Conservation (phyloP, 2,329 filamentous ascomycete species). For the Tolypocladium cylindrosporum region DNA sequence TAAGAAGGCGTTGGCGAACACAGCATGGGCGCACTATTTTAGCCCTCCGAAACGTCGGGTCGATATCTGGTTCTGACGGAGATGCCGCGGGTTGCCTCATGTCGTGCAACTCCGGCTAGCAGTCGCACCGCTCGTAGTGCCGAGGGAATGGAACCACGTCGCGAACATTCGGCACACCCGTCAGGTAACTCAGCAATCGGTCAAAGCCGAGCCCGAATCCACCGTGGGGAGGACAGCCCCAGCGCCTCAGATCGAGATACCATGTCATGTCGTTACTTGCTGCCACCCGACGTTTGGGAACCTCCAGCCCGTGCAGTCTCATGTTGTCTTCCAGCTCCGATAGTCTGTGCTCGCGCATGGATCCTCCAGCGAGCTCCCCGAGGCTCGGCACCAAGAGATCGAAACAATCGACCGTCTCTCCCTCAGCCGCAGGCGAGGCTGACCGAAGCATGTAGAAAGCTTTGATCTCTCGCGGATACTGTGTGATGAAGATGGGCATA, state of each 20-base stretch:
- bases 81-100: not conserved
- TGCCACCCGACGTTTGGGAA: constrained; percentile 19
- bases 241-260: constrained; percentile 82
- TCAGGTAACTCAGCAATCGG: constrained; percentile 72
- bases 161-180: constrained; percentile 70
- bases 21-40: not conserved
- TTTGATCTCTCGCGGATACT: constrained; percentile 84
- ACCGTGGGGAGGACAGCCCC: constrained; percentile 85
- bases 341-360: constrained; percentile 76
- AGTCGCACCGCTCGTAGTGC: constrained; percentile 55
- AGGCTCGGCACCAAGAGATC: constrained; percentile 79
- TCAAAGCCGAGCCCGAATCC: constrained; percentile 90
- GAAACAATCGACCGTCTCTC: constrained; percentile 72
- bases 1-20: constrained; percentile 2
- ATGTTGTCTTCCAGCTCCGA: constrained; percentile 59
- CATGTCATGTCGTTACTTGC: constrained; percentile 48
- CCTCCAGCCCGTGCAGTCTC: constrained; percentile 53
- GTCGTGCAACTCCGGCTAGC: constrained; percentile 22
- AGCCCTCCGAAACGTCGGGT: constrained; percentile 1
- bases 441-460: constrained; percentile 63
- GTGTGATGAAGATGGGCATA: constrained; percentile 78
- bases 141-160: constrained; percentile 83
- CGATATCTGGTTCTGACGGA: not conserved
- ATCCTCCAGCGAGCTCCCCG: constrained; percentile 81
- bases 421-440: constrained; percentile 14